Conservation (phyloP, 768 basidiomycete species). For the Filobasidium floriforme region DNA sequence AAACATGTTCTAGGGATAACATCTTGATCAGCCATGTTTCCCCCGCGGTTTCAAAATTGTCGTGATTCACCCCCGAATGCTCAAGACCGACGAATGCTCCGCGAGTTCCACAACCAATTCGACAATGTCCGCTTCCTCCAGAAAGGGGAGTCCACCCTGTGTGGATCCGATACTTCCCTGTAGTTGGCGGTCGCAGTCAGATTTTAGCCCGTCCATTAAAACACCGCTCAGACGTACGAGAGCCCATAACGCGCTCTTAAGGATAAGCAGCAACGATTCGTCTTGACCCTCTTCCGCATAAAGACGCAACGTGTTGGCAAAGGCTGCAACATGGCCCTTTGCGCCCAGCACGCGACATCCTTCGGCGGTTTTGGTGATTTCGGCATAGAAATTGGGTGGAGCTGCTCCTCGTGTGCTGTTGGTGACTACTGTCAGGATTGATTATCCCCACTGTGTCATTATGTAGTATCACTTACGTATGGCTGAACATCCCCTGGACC, state of each 20-base stretch:
- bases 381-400: conserved; percentile 92
- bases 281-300: conserved; percentile 81
- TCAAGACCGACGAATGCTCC: conserved; percentile 77
- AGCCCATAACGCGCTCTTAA: conserved; percentile 95
- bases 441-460: too few relatives aligned
- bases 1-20: conserved; percentile 69
- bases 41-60: neutral
- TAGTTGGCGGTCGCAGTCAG: neutral
- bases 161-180: conserved; percentile 93
- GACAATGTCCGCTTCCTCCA: conserved; percentile 92
- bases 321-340: conserved; percentile 82
- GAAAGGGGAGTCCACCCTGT: conserved; percentile 80
- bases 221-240: conserved; percentile 55
- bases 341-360: conserved; percentile 86
- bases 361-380: conserved; percentile 91
- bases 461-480: too few relatives aligned
- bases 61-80: conserved; percentile 69
- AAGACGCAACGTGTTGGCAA: conserved; percentile 78
- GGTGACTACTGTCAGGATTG: too few relatives aligned
- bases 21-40: neutral
- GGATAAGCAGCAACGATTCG: conserved; percentile 69
- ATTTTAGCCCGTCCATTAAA: conserved; percentile 24
- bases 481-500: too few relatives aligned
- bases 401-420: conserved; percentile 24
- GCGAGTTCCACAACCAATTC: conserved; percentile 84